Evolutionary conservation across 2,329 filamentous ascomycete species (phyloP).

Genomic region (Diaporthe longicolla): DNA sequence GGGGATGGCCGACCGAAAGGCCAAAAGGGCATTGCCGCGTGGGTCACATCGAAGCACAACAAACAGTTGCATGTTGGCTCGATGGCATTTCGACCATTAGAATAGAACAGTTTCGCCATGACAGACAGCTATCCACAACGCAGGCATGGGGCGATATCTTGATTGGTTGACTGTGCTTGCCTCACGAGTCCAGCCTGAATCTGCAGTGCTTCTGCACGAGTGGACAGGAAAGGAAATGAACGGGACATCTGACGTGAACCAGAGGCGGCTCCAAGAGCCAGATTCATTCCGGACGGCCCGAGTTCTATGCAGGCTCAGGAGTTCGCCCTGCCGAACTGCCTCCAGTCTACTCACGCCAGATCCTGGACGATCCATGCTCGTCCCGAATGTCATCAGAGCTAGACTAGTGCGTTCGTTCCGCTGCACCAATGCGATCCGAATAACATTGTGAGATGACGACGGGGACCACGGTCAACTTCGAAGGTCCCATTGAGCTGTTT

Average conservation of each 20-base stretch:
- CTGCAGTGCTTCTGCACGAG: slow-evolving; percentile 16
- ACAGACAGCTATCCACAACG: neutral
- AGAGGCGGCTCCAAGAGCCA: slow-evolving; percentile 18
- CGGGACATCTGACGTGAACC: slow-evolving; percentile 22
- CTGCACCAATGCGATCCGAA: slow-evolving; percentile 15
- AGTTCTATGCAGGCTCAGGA: slow-evolving; percentile 13
- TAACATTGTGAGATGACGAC: neutral
- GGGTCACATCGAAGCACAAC: slow-evolving; percentile 11
- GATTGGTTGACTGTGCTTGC: slow-evolving; percentile 17
- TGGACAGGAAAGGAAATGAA: slow-evolving; percentile 11
- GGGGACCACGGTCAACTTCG: neutral
- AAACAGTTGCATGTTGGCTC: slow-evolving; percentile 17
- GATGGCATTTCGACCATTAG: slow-evolving; percentile 3
- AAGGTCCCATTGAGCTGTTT: neutral
- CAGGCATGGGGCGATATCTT: slow-evolving; percentile 16
- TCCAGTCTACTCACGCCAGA: slow-evolving; percentile 2
- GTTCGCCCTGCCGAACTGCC: slow-evolving; percentile 22
- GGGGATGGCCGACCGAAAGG: neutral
- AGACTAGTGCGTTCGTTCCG: slow-evolving; percentile 18
- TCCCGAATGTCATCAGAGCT: slow-evolving; percentile 7
- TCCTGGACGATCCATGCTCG: slow-evolving; percentile 4
- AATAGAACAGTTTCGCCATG: neutral
- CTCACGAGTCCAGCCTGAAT: slow-evolving; percentile 9
- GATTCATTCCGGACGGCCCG: slow-evolving; percentile 32
- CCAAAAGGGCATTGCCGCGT: neutral